Conservation (phyloP, 2,329 filamentous ascomycete species). For the Claviceps monticola region DNA sequence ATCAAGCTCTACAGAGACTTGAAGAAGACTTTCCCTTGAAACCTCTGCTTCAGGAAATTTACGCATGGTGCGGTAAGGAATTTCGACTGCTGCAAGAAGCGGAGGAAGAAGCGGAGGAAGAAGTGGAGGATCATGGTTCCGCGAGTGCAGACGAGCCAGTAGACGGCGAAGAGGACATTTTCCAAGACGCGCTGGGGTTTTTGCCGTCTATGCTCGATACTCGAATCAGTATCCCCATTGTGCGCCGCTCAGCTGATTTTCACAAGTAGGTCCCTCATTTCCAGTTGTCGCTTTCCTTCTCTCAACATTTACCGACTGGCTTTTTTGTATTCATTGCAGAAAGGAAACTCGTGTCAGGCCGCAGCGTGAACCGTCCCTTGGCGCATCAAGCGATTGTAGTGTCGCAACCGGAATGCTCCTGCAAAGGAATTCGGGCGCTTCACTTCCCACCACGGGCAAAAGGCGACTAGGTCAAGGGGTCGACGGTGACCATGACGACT, state of each 20-base stretch:
- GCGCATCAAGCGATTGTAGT: not conserved
- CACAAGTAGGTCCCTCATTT: constrained; percentile 1
- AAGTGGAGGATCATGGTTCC: too few species aligned
- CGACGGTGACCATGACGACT: not conserved
- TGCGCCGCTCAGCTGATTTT: not conserved
- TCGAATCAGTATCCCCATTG: not conserved
- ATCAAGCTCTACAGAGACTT: constrained; percentile 7
- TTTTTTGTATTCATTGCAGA: not conserved
- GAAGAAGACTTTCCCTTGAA: constrained; percentile 9
- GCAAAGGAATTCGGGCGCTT: not conserved
- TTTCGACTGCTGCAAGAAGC: constrained; percentile 6
- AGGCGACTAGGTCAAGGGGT: not conserved
- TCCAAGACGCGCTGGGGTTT: not conserved
- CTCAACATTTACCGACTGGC: not conserved
- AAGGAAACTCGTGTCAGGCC: not conserved
- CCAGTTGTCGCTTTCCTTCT: not conserved
- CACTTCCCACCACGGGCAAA: not conserved
- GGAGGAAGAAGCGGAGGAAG: not conserved
- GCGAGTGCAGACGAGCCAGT: not conserved
- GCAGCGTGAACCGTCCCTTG: not conserved
- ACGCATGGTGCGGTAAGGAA: constrained; percentile 9
- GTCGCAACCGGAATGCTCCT: not conserved
- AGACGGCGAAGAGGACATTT: not conserved
- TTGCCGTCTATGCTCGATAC: not conserved
- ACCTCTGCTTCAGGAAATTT: constrained; percentile 9